Percentiles rank a stretch among this genome's conserved stretches.
Evolutionary conservation across 2,329 filamentous ascomycete species (phyloP).

Genomic region (Macrophomina tecta): DNA sequence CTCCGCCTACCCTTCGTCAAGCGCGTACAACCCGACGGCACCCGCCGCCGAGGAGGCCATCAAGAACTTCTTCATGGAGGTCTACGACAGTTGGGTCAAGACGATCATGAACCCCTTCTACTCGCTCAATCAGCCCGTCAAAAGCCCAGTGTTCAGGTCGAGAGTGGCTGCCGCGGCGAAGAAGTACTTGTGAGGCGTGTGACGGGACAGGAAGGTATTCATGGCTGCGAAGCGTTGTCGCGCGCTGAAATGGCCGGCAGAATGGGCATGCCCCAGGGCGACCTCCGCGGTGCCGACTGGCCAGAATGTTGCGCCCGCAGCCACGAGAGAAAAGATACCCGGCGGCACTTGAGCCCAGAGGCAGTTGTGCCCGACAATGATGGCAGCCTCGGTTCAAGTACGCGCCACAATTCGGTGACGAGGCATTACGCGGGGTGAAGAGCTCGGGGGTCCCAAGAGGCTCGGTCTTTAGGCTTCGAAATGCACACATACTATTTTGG

Average conservation of each 20-base stretch:
- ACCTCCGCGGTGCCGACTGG: too few relatives aligned
- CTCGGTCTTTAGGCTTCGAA: not conserved
- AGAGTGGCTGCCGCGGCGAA: conserved; percentile 86
- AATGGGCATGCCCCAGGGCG: too few relatives aligned
- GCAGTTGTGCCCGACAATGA: not conserved
- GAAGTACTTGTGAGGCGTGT: conserved; percentile 76
- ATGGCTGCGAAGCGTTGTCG: too few relatives aligned
- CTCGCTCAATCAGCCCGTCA: conserved; percentile 80
- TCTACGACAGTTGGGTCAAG: conserved; percentile 97
- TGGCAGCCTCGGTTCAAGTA: not conserved
- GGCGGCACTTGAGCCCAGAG: not conserved
- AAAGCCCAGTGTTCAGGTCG: conserved; percentile 82
- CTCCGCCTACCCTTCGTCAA: conserved; percentile 72
- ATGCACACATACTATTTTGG: too few relatives aligned
- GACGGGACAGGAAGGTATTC: too few relatives aligned
- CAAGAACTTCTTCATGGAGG: conserved; percentile 90
- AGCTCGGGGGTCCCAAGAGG: not conserved
- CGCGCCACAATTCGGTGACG: not conserved
- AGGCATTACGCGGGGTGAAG: not conserved
- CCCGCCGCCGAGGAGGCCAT: conserved; percentile 95
- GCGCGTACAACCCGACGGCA: conserved; percentile 74
- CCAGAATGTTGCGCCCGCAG: too few relatives aligned
- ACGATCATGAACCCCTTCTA: conserved; percentile 98
- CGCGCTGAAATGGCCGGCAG: too few relatives aligned
- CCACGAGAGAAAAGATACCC: not conserved